A percentile compares a stretch with the other conserved stretches of the same genome.
Conservation (phyloP, 306 rosid genomes). For the Vigna mungo region DNA sequence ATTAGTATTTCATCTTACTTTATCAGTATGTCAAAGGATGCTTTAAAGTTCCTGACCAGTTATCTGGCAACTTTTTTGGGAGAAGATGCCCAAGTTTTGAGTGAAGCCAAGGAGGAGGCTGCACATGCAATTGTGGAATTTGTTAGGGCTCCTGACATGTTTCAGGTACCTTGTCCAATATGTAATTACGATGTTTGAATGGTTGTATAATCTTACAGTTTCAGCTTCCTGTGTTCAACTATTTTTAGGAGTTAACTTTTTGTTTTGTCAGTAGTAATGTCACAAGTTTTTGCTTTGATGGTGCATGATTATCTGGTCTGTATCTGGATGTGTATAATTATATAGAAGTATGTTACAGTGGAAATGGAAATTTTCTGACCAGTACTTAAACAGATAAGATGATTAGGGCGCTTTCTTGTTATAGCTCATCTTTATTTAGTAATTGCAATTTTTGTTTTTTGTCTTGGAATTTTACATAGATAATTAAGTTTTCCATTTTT, state of each 20-base stretch:
- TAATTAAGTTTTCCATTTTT: not conserved
- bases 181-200: constrained; percentile 25
- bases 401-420: constrained; percentile 27
- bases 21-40: constrained; percentile 79
- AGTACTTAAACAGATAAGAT: not conserved
- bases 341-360: not conserved
- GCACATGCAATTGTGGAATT: constrained; percentile 81
- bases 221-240: not conserved
- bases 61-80: constrained; percentile 80
- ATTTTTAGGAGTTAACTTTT: not conserved
- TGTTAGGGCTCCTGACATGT: constrained; percentile 82
- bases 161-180: constrained; percentile 66
- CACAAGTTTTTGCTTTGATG: not conserved
- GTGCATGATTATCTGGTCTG: constrained; percentile 21
- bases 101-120: constrained; percentile 93
- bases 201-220: not conserved
- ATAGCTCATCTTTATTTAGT: not conserved
- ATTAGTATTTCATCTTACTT: constrained; percentile 23
- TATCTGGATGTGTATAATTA: not conserved
- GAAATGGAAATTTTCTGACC: not conserved
- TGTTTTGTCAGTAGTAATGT: not conserved
- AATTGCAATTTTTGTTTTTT: constrained; percentile 27
- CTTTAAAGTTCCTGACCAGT: constrained; percentile 77
- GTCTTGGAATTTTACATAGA: not conserved
- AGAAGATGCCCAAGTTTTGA: constrained; percentile 71